phyloP scores from a whole-genome alignment of 2,329 filamentous ascomycete species.

The Colletotrichum magnum region DNA sequence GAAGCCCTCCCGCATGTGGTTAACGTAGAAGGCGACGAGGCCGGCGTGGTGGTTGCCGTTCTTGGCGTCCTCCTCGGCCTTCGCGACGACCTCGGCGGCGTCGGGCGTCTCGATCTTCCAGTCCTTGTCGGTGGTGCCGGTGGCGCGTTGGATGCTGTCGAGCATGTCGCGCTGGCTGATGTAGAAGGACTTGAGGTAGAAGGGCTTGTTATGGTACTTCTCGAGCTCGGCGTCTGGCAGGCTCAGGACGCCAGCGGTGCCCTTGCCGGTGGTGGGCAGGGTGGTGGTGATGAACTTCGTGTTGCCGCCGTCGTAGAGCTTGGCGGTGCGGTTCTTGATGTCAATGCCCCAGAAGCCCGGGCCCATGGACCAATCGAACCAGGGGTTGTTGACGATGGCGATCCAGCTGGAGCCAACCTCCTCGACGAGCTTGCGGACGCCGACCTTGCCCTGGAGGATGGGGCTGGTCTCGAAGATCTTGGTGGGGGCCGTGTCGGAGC shows the following conservation, averaged over 20 bases:
- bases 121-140: constrained; percentile 69
- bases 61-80: constrained; percentile 54
- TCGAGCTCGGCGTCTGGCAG: constrained; percentile 46
- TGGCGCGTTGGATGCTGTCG: constrained; percentile 69
- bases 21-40: constrained; percentile 52
- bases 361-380: constrained; percentile 50
- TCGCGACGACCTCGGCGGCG: constrained; percentile 60
- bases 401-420: constrained; percentile 51
- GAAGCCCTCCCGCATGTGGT: constrained; percentile 48
- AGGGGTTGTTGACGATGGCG: constrained; percentile 50
- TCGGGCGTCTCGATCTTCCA: constrained; percentile 66
- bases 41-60: constrained; percentile 65
- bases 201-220: constrained; percentile 58
- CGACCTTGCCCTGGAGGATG: constrained; percentile 46
- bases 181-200: constrained; percentile 71
- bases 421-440: constrained; percentile 46
- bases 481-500: constrained; percentile 49
- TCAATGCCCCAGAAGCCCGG: constrained; percentile 50
- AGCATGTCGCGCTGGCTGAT: constrained; percentile 77
- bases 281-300: constrained; percentile 71
- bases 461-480: constrained; percentile 41
- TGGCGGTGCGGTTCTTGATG: constrained; percentile 47
- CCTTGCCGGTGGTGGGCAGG: constrained; percentile 67
- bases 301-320: constrained; percentile 69
- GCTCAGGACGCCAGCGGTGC: constrained; percentile 53